Percentiles rank a stretch among this genome's conserved stretches.
Conservation (phyloP, 2,329 filamentous ascomycete genomes). For the Tolypocladium amazonense region DNA sequence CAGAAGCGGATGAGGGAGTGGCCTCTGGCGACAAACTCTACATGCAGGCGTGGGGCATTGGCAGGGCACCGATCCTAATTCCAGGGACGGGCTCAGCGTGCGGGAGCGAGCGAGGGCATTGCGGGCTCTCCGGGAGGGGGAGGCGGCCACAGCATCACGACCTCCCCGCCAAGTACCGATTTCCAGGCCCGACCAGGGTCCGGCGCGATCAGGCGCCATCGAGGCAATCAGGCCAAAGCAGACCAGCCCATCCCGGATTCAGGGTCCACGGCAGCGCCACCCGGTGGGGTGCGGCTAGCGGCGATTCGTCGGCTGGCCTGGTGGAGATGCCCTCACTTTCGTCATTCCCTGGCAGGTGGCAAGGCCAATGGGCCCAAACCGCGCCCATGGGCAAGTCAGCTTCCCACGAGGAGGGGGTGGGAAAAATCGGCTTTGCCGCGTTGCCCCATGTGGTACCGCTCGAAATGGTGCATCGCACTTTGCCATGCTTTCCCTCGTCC, state of each 20-base stretch:
- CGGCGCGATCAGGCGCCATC: neutral
- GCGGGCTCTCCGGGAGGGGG: neutral
- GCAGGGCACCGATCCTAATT: too few species aligned
- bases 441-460: too few species aligned
- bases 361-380: neutral
- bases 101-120: neutral
- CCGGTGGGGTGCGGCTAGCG: neutral
- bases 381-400: neutral
- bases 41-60: neutral
- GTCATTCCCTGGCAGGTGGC: neutral
- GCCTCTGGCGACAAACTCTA: neutral
- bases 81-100: neutral
- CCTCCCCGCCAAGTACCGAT: neutral
- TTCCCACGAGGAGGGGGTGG: too few species aligned
- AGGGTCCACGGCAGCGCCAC: neutral
- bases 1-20: too few species aligned
- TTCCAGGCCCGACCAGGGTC: neutral
- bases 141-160: neutral
- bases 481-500: neutral
- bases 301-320: neutral
- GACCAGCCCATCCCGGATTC: neutral
- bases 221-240: neutral
- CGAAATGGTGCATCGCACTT: neutral
- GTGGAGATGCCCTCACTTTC: neutral
- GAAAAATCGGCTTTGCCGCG: neutral